Base-by-base conservation (phyloP, 169 alveolate genomes). In the Plasmodium reichenowi region DNA sequence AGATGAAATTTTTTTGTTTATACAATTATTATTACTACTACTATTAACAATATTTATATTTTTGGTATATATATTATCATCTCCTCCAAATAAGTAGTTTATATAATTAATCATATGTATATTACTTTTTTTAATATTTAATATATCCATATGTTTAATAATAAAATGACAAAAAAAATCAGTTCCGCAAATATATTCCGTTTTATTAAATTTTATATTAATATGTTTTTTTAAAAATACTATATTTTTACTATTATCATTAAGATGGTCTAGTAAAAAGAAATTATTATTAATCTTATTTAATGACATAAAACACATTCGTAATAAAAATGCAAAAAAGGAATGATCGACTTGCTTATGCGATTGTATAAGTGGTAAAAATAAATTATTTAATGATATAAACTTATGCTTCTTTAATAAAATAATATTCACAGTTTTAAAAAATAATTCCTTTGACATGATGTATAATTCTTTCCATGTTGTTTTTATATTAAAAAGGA, bases 291-390 rank as follows among this genome's bases (percentile, higher is more conserved):
- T 43, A n/a, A 26, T 56, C 2, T 56, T 13, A 26, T 86, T 86
- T 72, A 86, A 62, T 70, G 92, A 71, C 15, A 86, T 71, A 67
- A 72, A 71, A 58, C 92, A 86, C 10, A 86, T 13, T 26, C 38
- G 71, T 72, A 86, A 66, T 52, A 86, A 50, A 38, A 86, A 71
- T 13, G 92, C 74, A n/a, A 60, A 58, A 72, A 71, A 86, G 9
- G 92, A 50, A 62, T 86, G 92, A 56, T 86, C 92, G 1, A 72
- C 86, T 74, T 86, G 92, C 22, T 64, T 86, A 66, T 86, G 92
- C 13, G 92, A 86, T 52, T 72, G 71, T 22, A 86, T 26, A 52
- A 86, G 72, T 29, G 88, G 43, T 7, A 72, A 1, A 63, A 86
- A 59, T 3, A 74, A 62, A 56, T 72, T 86, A 70, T 70, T 86